These are phyloP conservation scores for Hyaloscypha finlandica DNA, from an alignment of 495 filamentous ascomycete species.

Conservation along the genomic window DNA sequence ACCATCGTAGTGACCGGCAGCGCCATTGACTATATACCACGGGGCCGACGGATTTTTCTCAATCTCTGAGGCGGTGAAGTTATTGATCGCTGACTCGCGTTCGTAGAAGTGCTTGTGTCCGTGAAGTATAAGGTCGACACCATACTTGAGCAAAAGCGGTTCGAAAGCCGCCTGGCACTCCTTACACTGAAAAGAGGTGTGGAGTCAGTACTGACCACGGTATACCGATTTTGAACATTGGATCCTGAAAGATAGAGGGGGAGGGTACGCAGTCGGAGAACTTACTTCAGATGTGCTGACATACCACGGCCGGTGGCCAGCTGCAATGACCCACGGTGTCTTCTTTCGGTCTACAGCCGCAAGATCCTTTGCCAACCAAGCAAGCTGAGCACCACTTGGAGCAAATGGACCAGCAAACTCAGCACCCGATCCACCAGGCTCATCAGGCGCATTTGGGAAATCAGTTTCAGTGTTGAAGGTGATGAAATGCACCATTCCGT, in stretches of 20 bases:
- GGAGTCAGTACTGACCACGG: too few relatives aligned
- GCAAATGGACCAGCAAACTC: conserved; percentile 54
- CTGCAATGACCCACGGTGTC: conserved; percentile 55
- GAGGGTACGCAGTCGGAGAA: neutral
- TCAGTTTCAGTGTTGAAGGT: conserved; percentile 58
- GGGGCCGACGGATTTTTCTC: conserved; percentile 46
- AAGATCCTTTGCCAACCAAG: conserved; percentile 50
- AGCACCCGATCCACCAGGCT: conserved; percentile 42
- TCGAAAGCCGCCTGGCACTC: conserved; percentile 52
- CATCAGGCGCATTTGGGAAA: conserved; percentile 42
- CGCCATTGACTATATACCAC: conserved; percentile 52
- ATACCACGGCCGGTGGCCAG: conserved; percentile 54
- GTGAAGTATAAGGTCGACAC: conserved; percentile 52
- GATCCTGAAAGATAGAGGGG: too few relatives aligned
- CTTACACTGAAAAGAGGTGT: conserved; percentile 30
- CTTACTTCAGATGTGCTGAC: conserved; percentile 21
- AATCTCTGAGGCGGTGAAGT: conserved; percentile 41
- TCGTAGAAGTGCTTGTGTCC: conserved; percentile 46
- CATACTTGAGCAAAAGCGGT: conserved; percentile 47
- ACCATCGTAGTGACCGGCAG: conserved; percentile 50
- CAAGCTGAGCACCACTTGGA: conserved; percentile 42
- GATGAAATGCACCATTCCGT: conserved; percentile 53
- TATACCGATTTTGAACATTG: too few relatives aligned
- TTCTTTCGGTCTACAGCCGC: conserved; percentile 49
- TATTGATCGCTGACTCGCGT: conserved; percentile 43